These are phyloP conservation scores for Gardenia jasminoides DNA, from an alignment of 257 asterid species.

Conservation along the genomic window DNA sequence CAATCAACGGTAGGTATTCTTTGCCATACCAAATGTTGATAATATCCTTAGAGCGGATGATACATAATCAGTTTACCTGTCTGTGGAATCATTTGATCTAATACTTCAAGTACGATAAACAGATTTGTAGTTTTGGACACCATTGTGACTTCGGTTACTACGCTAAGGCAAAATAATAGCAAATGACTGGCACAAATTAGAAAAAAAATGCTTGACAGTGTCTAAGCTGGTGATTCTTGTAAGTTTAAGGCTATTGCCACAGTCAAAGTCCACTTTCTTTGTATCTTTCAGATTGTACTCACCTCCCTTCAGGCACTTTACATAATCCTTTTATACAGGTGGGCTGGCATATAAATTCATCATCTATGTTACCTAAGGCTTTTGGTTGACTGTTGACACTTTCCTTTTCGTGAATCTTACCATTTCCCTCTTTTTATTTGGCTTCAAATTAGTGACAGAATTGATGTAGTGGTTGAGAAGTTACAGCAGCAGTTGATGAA, in stretches of 20 bases:
- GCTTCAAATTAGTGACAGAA: too few species aligned
- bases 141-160: too few species aligned
- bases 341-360: background rate
- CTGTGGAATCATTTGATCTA: background rate
- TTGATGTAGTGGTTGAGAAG: too few species aligned
- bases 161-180: background rate
- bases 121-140: background rate
- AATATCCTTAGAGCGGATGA: background rate
- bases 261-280: background rate
- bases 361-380: background rate
- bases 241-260: background rate
- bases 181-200: background rate
- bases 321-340: background rate
- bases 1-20: background rate
- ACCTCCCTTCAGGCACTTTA: background rate
- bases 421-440: background rate
- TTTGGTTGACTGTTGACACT: too few species aligned
- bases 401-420: background rate
- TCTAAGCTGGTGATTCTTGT: background rate
- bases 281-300: background rate
- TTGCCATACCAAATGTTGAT: background rate
- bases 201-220: background rate
- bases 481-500: too few species aligned
- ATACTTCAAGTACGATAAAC: background rate
- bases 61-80: background rate